Evolutionary conservation across 441 rosid genomes (phyloP).

Genomic region (Mallotus repandus): DNA sequence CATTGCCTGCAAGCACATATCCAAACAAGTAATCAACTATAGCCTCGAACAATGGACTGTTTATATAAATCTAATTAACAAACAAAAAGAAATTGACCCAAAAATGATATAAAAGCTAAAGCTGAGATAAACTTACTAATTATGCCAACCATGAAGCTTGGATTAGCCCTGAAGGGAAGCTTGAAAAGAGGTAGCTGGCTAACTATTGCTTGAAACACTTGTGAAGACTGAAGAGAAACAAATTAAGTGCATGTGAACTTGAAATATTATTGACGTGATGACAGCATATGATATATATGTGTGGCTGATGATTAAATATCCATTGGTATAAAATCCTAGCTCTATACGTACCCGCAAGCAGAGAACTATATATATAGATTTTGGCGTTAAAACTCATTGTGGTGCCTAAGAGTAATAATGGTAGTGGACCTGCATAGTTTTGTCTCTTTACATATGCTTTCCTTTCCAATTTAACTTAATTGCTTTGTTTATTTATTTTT

Average conservation of each 20-base stretch:
- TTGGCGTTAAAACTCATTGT: too few relatives aligned
- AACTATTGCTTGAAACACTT: too few relatives aligned
- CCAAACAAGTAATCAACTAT: not conserved
- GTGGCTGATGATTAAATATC: not conserved
- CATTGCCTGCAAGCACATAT: conserved; percentile 38
- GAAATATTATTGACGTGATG: not conserved
- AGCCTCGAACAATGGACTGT: too few relatives aligned
- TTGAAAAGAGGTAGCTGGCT: not conserved
- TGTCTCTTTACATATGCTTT: too few relatives aligned
- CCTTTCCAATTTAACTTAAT: too few relatives aligned
- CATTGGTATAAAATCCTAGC: not conserved
- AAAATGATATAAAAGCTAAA: not conserved
- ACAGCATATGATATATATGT: not conserved
- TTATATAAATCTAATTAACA: not conserved
- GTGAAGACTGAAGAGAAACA: not conserved
- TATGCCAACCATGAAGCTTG: conserved; percentile 43
- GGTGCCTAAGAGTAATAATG: too few relatives aligned
- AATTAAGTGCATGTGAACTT: not conserved
- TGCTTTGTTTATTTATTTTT: too few relatives aligned
- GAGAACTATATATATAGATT: too few relatives aligned
- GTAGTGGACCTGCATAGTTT: too few relatives aligned
- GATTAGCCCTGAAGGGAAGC: conserved; percentile 30
- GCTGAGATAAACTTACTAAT: conserved; percentile 29
- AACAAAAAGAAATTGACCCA: not conserved
- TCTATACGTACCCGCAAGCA: too few relatives aligned